phyloP scores from a whole-genome alignment of 805 yeast species.

The Kuraishia piskuri region DNA sequence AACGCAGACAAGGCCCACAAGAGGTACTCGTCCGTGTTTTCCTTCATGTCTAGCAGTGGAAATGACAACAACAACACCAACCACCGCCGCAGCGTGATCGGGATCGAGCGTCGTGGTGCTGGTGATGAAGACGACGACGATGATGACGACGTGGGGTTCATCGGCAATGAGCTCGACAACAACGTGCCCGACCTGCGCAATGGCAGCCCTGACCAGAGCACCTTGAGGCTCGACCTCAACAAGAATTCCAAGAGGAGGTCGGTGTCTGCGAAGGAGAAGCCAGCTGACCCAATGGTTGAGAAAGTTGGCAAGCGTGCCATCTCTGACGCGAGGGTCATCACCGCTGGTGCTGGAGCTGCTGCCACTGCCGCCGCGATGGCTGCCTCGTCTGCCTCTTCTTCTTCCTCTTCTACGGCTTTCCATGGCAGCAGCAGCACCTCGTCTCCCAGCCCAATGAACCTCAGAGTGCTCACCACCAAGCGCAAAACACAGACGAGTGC shows the following conservation, averaged over 20 bases:
- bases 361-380: no score
- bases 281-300: conserved; percentile 7
- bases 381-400: no score
- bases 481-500: conserved; percentile 68
- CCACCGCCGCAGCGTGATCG: neutral
- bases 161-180: neutral
- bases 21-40: conserved; percentile 53
- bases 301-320: conserved; percentile 28
- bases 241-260: conserved; percentile 35
- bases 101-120: conserved; percentile 1
- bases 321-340: conserved; percentile 17
- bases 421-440: neutral
- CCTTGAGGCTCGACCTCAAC: conserved; percentile 5
- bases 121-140: neutral
- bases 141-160: neutral
- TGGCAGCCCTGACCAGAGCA: neutral
- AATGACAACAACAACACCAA: neutral
- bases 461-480: conserved; percentile 32
- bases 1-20: conserved; percentile 31
- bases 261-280: conserved; percentile 38
- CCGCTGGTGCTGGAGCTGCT: neutral
- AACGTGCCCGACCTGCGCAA: neutral
- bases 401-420: no score
- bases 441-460: conserved; percentile 12
- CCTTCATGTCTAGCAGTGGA: conserved; percentile 29